Base-by-base conservation (phyloP, 495 filamentous ascomycete genomes). In the Alectoria sarmentosa region DNA sequence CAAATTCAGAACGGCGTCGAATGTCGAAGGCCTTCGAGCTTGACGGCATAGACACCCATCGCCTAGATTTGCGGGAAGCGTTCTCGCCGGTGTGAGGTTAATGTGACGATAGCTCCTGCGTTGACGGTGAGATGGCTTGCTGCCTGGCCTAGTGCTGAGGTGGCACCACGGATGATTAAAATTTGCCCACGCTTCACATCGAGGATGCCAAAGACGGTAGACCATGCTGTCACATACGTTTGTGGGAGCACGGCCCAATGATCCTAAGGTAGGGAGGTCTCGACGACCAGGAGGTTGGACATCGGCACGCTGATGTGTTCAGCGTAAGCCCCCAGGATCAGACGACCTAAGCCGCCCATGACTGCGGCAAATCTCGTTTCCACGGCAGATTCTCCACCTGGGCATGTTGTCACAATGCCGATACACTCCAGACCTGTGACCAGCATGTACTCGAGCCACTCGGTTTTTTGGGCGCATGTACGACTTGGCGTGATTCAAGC, bases 121-220 rank as follows among this genome's bases (percentile, higher is more conserved):
- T 79, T 67, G 11, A 77, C 74, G 10, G 76, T 79, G 28, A 81
- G 70, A 68, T 80, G 72, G 39, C 80, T 28, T 9, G 77, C 79
- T 4, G 80, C 79, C 62, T 73, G 71, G 0, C 78, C 78, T 17
- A 81, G 59, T 4, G 80, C 69, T 28, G 78, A 80, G 1, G 76
- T 79, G 6, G 73, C 76, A 17, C 78, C 79, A 10, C 78, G 72
- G 37, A 81, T 75, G 55, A 80, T 63, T 34, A 48, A 23, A 48
- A 7, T 8, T 23, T 23, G 44, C 3, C n/a, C 44, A 11, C 44
- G 44, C 10, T 48, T 23, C 11, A 48, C 6, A 9, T 48, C n/a
- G 5, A 48, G n/a, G n/a, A 23, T 48, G n/a, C 44, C 44, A 9
- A 48, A 48, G 44, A 48, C 44, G 9, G 44, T 23, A 8, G 44